These are phyloP conservation scores for Trametes cingulata DNA, from an alignment of 768 basidiomycete genomes.

Conservation along the genomic window DNA sequence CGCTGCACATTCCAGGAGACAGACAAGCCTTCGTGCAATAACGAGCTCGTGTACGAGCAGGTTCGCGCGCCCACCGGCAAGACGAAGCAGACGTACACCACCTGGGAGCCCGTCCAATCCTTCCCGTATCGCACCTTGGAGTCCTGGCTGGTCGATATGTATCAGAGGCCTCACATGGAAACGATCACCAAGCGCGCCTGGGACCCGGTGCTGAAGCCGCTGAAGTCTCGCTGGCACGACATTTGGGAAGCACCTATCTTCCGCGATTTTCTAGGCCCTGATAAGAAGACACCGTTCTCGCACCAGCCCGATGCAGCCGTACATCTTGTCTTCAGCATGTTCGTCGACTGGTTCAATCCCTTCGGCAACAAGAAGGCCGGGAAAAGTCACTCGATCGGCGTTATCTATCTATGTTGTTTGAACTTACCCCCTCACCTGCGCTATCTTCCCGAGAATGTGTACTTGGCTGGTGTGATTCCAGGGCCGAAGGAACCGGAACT, in stretches of 20 bases:
- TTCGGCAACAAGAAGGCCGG: background rate
- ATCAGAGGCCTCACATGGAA: background rate
- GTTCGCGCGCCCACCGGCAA: too few relatives aligned
- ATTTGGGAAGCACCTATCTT: background rate
- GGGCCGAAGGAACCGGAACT: conserved; percentile 40
- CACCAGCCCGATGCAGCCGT: background rate
- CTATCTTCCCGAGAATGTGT: conserved; percentile 19
- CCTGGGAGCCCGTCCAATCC: background rate
- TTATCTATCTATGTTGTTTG: conserved; percentile 26
- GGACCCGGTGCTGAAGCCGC: background rate
- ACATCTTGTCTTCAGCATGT: conserved; percentile 4
- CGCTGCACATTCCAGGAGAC: too few relatives aligned
- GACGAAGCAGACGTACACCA: too few relatives aligned
- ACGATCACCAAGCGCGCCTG: background rate
- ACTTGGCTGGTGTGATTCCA: conserved; percentile 33
- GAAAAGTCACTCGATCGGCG: background rate
- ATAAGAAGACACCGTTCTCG: background rate
- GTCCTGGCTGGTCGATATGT: background rate
- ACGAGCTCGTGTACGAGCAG: too few relatives aligned
- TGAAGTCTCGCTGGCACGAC: background rate
- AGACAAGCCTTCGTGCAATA: too few relatives aligned
- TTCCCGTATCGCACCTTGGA: background rate
- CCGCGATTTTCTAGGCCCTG: background rate
- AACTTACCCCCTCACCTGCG: conserved; percentile 27
- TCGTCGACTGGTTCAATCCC: conserved; percentile 16